phyloP scores from a whole-genome alignment of 768 basidiomycete genomes.

The Hericium erinaceus region DNA sequence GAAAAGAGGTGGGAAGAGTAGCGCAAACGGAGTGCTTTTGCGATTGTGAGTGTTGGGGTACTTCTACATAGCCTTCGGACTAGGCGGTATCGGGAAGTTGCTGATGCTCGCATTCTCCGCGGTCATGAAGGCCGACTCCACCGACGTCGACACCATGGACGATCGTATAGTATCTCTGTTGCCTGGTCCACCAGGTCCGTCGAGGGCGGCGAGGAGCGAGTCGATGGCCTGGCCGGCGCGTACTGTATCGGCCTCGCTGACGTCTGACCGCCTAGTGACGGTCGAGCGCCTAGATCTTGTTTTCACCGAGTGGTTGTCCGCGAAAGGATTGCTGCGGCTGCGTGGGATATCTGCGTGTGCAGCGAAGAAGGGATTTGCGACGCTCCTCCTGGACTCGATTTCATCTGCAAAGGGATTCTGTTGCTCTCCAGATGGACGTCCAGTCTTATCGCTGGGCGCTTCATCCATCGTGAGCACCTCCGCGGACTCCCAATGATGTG shows the following conservation, averaged over 20 bases:
- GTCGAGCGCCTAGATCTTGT: slow-evolving; percentile 7
- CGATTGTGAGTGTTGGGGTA: neutral
- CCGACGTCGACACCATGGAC: slow-evolving; percentile 1
- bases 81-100: neutral
- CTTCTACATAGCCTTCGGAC: slow-evolving; percentile 11
- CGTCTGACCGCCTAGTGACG: slow-evolving; percentile 2
- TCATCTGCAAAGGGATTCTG: slow-evolving; percentile 10
- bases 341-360: slow-evolving; percentile 3
- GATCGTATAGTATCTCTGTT: neutral
- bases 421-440: neutral
- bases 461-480: slow-evolving; percentile 12
- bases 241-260: neutral
- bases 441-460: neutral
- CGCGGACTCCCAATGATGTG: slow-evolving; percentile 14
- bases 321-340: slow-evolving; percentile 8
- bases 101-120: neutral
- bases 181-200: neutral
- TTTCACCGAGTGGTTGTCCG: slow-evolving; percentile 3
- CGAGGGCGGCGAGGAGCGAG: slow-evolving; percentile 12
- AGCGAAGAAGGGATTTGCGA: slow-evolving; percentile 12
- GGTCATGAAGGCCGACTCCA: slow-evolving; percentile 1
- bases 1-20: neutral
- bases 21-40: neutral
- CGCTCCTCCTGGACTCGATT: neutral
- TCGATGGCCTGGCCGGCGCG: slow-evolving; percentile 5